Evolutionary conservation across 805 yeast genomes (phyloP).

Genomic region (Lipomyces yamanashiensis): DNA sequence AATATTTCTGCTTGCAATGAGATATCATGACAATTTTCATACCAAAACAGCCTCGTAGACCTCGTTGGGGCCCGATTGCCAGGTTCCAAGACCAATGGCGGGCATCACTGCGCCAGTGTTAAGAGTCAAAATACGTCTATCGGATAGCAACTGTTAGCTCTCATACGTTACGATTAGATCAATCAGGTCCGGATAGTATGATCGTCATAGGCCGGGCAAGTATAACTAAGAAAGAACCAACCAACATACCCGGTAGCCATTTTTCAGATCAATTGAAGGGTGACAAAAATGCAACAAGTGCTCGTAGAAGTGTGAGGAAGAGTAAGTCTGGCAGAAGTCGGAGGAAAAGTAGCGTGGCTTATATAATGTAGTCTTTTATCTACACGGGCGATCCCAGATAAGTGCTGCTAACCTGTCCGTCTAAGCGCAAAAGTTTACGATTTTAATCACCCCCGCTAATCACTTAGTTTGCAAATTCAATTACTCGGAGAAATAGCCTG

Average conservation of each 20-base stretch:
- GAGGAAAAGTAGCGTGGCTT: not conserved
- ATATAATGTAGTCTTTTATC: no score
- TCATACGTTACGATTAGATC: not conserved
- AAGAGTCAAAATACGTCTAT: conserved; percentile 44
- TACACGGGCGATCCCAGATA: no score
- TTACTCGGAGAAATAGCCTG: no score
- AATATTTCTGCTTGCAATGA: not conserved
- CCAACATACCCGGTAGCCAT: conserved; percentile 33
- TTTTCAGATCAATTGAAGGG: not conserved
- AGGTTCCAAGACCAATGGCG: conserved; percentile 74
- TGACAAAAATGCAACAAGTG: not conserved
- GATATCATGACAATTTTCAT: not conserved
- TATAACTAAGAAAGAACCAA: not conserved
- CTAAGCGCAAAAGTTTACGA: no score
- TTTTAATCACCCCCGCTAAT: no score
- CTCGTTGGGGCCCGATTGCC: conserved; percentile 61
- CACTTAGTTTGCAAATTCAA: no score
- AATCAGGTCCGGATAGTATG: not conserved
- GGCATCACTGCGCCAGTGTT: conserved; percentile 72
- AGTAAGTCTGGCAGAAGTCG: not conserved
- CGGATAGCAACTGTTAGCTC: not conserved
- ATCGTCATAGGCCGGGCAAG: not conserved
- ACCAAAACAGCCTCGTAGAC: conserved; percentile 58
- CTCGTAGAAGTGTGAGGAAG: not conserved
- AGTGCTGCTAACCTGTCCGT: no score